Conservation (phyloP, 805 yeast genomes). For the Maudiozyma bulderi region DNA sequence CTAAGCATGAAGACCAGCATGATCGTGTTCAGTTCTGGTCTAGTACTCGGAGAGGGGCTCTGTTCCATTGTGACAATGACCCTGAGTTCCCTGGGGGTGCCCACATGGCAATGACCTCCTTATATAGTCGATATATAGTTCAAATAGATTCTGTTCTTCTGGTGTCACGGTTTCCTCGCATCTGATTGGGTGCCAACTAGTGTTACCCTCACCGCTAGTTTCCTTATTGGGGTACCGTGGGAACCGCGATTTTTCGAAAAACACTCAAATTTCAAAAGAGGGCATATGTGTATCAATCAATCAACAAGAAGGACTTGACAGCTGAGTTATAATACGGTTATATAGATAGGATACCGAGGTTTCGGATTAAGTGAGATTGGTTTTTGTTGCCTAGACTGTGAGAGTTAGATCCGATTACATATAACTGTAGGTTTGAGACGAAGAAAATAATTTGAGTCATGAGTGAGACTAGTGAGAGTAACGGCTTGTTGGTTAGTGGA, state of each 20-base stretch:
- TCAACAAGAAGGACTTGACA: no score
- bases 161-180: background rate
- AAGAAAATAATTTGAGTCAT: background rate
- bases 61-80: slow-evolving; percentile 76
- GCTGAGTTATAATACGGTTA: no score
- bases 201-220: no score
- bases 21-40: slow-evolving; percentile 85
- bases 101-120: slow-evolving; percentile 34
- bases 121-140: background rate
- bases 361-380: no score
- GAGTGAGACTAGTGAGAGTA: slow-evolving; percentile 7
- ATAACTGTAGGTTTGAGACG: background rate
- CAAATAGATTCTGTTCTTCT: no score
- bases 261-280: no score
- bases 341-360: no score
- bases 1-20: slow-evolving; percentile 53
- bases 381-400: no score
- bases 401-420: background rate
- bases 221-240: no score
- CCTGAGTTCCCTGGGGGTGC: slow-evolving; percentile 57
- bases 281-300: no score
- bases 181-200: background rate
- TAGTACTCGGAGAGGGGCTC: slow-evolving; percentile 89
- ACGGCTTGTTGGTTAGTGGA: slow-evolving; percentile 16
- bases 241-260: no score